These are phyloP conservation scores for Maudiozyma turicensis DNA, from an alignment of 805 yeast species.

Conservation along the genomic window DNA sequence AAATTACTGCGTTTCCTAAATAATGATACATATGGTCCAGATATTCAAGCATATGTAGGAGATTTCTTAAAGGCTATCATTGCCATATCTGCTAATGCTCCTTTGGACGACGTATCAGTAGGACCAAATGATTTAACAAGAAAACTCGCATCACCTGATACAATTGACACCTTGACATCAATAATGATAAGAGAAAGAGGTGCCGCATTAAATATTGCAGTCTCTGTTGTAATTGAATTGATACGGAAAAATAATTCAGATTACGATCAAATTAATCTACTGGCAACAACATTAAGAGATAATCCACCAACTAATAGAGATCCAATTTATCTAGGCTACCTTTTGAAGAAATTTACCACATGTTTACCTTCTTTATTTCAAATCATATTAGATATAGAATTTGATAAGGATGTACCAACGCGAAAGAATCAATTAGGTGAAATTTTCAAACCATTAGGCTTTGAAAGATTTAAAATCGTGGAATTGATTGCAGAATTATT, in stretches of 20 bases:
- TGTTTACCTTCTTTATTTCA: constrained; percentile 32
- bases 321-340: constrained; percentile 81
- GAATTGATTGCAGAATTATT: constrained; percentile 87
- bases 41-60: constrained; percentile 80
- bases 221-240: constrained; percentile 84
- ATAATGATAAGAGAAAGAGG: constrained; percentile 63
- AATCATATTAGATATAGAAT: constrained; percentile 19
- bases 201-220: constrained; percentile 79
- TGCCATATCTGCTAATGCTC: constrained; percentile 83
- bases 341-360: constrained; percentile 63
- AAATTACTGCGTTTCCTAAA: constrained; percentile 52
- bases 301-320: constrained; percentile 88
- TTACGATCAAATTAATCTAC: constrained; percentile 76
- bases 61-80: constrained; percentile 88
- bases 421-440: constrained; percentile 56
- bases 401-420: constrained; percentile 14
- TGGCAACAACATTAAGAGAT: constrained; percentile 63
- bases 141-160: constrained; percentile 64
- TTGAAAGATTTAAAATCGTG: constrained; percentile 80
- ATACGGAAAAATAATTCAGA: constrained; percentile 92
- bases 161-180: constrained; percentile 50
- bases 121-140: constrained; percentile 90
- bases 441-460: constrained; percentile 64
- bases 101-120: constrained; percentile 62
- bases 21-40: constrained; percentile 45